Evolutionary conservation across 495 filamentous ascomycete genomes (phyloP).

Genomic region (Sphaerosporella brunnea): DNA sequence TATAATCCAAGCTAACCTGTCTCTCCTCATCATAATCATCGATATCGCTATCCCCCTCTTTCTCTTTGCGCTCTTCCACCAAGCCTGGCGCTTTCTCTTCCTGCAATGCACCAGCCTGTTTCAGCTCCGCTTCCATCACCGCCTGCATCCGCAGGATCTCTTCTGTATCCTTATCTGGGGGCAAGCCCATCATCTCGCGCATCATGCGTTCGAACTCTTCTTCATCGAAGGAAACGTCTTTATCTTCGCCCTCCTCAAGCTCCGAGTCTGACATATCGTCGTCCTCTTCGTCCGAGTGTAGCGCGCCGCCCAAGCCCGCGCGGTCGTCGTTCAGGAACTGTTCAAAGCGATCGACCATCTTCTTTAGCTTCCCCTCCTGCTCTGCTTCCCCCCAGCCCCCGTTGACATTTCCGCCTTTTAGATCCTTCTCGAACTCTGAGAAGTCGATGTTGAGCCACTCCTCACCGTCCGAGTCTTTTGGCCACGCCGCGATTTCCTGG

Average conservation of each 20-base stretch:
- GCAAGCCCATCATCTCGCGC: slow-evolving; percentile 87
- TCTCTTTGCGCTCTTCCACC: neutral
- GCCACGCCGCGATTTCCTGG: slow-evolving; percentile 54
- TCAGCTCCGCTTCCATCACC: slow-evolving; percentile 68
- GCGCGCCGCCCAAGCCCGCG: slow-evolving; percentile 61
- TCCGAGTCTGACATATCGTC: slow-evolving; percentile 29
- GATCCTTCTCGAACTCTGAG: slow-evolving; percentile 66
- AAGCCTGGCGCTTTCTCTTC: neutral
- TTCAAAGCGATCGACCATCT: slow-evolving; percentile 81
- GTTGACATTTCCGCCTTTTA: slow-evolving; percentile 36
- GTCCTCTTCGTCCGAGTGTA: slow-evolving; percentile 40
- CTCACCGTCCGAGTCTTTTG: slow-evolving; percentile 55
- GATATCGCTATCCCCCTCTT: slow-evolving; percentile 30
- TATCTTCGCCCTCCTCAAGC: slow-evolving; percentile 64
- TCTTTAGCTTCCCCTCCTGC: slow-evolving; percentile 66
- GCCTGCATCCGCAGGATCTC: slow-evolving; percentile 56
- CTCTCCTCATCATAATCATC: slow-evolving; percentile 29
- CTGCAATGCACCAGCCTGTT: slow-evolving; percentile 44
- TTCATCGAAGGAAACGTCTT: slow-evolving; percentile 65
- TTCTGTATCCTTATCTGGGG: slow-evolving; percentile 34
- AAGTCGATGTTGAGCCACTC: slow-evolving; percentile 89
- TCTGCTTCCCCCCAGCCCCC: slow-evolving; percentile 41
- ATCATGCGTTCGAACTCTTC: slow-evolving; percentile 72
- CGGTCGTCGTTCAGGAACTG: slow-evolving; percentile 78
- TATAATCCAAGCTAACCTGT: slow-evolving; percentile 62